Base-by-base conservation (phyloP, 495 filamentous ascomycete species). In the Parachaetomium inaequale region DNA sequence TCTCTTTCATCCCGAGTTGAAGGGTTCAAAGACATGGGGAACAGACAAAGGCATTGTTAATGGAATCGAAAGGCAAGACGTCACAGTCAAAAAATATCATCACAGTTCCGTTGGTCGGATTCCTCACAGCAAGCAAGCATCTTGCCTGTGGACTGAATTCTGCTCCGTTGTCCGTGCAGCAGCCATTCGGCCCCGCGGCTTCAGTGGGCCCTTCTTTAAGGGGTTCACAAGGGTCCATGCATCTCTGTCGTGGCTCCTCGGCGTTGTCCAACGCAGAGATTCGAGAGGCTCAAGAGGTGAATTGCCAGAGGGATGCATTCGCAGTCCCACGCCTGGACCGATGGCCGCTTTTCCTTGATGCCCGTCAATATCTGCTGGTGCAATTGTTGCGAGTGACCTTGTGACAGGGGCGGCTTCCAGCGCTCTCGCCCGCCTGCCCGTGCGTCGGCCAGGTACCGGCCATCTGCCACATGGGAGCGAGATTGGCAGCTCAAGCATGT, bases 401-500 rank as follows among this genome's bases (percentile, higher is more conserved):
- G 29, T 21, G 14, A 17, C 58, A 34, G 42, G 45, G 50, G 32
- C 28, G 12, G 11, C 38, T 15, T 7, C 19, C 34, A 43, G 47
- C 11, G 28, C 47, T 53, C 46, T 28, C 12, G 46, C 58, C 38
- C 3, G 7, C 21, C 6, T 14, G 10, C n/a, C 43, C 31, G 40
- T 19, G 25, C 59, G 34, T 29, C 47, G 55, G 51, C 62, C 54
- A 69, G 63, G 68, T 69, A 66, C 64, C 61, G 49, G 6, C 50
- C 63, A 70, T 68, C 66, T 62, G 63, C 29, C 64, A 69, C 67
- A 69, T 66, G 64, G 64, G 49, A 63, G 49, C 66, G 70, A 73
- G 52, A 73, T 73, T 71, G 47, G 58, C 62, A 31, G 59, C 32
- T 50, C 14, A 49, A 55, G 36, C 55, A 59, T 64, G 70, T 70